These are phyloP conservation scores for Bolboschoenoplectus hybrid DNA, from an alignment of 202 grass and related monocot species.

Conservation along the genomic window DNA sequence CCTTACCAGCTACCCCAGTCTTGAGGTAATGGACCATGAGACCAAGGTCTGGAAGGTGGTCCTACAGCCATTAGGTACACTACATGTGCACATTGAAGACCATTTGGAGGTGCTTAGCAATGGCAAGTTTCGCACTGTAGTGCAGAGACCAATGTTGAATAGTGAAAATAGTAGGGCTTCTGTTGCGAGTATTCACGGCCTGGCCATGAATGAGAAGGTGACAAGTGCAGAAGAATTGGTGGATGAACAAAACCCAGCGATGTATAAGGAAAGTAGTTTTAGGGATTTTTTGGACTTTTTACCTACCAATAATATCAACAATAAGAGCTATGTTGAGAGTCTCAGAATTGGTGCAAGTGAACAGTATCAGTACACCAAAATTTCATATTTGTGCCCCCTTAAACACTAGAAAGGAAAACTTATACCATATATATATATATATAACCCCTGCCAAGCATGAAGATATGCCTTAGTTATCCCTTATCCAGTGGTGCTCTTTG, in stretches of 20 bases:
- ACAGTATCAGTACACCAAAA: not conserved
- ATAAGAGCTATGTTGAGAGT: constrained; percentile 61
- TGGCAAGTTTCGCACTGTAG: constrained; percentile 52
- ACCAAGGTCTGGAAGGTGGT: constrained; percentile 45
- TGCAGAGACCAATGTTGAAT: constrained; percentile 66
- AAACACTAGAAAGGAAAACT: not conserved
- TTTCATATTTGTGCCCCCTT: not conserved
- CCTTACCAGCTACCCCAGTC: constrained; percentile 56
- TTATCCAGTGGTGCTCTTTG: too few species aligned
- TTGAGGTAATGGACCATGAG: constrained; percentile 54
- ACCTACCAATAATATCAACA: constrained; percentile 5
- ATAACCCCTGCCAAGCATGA: not conserved
- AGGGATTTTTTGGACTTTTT: constrained; percentile 71
- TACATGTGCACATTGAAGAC: constrained; percentile 71
- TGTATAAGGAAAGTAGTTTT: constrained; percentile 76
- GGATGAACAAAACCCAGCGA: constrained; percentile 46
- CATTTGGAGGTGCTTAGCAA: constrained; percentile 77
- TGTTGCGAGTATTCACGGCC: constrained; percentile 71
- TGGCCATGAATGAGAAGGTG: constrained; percentile 60
- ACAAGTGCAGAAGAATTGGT: constrained; percentile 46
- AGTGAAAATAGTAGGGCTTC: constrained; percentile 46
- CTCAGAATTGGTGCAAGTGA: constrained; percentile 47
- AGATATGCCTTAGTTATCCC: not conserved
- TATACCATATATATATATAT: not conserved
- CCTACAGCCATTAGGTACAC: constrained; percentile 24